Conservation (phyloP, 2,329 filamentous ascomycete species). For the Cercospora beticola region DNA sequence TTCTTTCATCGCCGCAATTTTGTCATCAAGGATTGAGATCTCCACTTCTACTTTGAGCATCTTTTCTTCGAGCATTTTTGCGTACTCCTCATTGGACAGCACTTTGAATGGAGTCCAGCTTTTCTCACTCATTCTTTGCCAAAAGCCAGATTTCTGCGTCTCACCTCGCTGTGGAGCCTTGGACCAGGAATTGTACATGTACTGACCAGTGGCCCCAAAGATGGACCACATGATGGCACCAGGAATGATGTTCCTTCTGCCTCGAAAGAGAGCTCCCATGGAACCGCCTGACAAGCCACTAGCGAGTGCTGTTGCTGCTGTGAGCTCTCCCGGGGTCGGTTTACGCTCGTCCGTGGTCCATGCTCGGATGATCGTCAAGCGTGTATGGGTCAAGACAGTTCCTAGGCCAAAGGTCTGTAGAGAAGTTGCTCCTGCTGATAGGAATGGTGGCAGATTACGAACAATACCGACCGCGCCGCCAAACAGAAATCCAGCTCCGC, state of each 20-base stretch:
- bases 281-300: constrained; percentile 63
- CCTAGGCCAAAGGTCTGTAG: constrained; percentile 81
- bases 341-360: constrained; percentile 27
- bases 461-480: constrained; percentile 53
- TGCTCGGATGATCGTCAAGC: constrained; percentile 42
- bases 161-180: constrained; percentile 33
- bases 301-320: constrained; percentile 67
- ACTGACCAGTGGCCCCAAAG: constrained; percentile 59
- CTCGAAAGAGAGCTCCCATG: constrained; percentile 58
- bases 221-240: constrained; percentile 60
- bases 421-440: constrained; percentile 71
- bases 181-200: constrained; percentile 54
- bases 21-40: constrained; percentile 75
- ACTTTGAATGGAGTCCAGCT: constrained; percentile 71
- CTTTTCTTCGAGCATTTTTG: constrained; percentile 68
- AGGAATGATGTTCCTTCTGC: constrained; percentile 57
- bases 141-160: constrained; percentile 42
- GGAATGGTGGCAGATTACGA: constrained; percentile 62
- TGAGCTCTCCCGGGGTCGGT: constrained; percentile 51
- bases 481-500: constrained; percentile 64
- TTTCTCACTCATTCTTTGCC: constrained; percentile 56
- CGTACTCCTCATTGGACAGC: constrained; percentile 72
- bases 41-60: constrained; percentile 70
- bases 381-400: constrained; percentile 69
- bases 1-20: constrained; percentile 57